Conservation (phyloP, 805 yeast genomes). For the Torulaspora gathmanii region DNA sequence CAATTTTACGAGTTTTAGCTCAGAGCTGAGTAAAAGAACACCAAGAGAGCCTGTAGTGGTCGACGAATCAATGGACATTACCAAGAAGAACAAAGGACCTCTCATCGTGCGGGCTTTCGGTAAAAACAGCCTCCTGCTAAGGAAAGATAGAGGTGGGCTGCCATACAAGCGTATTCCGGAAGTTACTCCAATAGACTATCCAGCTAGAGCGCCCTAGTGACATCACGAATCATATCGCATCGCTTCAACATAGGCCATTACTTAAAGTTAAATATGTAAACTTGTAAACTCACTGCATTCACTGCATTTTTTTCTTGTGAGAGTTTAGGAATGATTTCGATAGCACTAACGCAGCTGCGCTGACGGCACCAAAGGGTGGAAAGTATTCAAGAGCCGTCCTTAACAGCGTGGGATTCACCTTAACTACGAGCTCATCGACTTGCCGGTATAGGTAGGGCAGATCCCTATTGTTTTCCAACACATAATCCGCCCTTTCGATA, state of each 20-base stretch:
- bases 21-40: constrained; percentile 24
- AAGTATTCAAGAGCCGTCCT: constrained; percentile 35
- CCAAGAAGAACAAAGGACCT: constrained; percentile 18
- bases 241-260: constrained; percentile 3
- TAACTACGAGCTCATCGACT: constrained; percentile 40
- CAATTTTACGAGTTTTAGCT: constrained; percentile 27
- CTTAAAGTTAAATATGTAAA: constrained; percentile 8
- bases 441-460: constrained; percentile 42
- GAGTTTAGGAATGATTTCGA: constrained; percentile 19
- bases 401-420: constrained; percentile 38
- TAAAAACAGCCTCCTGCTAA: constrained; percentile 28
- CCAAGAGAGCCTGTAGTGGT: constrained; percentile 30
- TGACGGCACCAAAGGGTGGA: constrained; percentile 40
- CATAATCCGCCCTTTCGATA: constrained; percentile 54
- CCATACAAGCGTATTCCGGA: constrained; percentile 36
- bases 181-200: constrained; percentile 29
- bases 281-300: too few relatives aligned
- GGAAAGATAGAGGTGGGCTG: constrained; percentile 35
- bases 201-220: constrained; percentile 20
- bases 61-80: constrained; percentile 11
- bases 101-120: constrained; percentile 35
- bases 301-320: constrained; percentile 12
- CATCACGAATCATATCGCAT: constrained; percentile 1
- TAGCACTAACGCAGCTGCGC: constrained; percentile 30
- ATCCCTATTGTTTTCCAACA: constrained; percentile 57